Base-by-base conservation (phyloP, 371 early-diverging fungal genomes). In the Nematocida homosporus region DNA sequence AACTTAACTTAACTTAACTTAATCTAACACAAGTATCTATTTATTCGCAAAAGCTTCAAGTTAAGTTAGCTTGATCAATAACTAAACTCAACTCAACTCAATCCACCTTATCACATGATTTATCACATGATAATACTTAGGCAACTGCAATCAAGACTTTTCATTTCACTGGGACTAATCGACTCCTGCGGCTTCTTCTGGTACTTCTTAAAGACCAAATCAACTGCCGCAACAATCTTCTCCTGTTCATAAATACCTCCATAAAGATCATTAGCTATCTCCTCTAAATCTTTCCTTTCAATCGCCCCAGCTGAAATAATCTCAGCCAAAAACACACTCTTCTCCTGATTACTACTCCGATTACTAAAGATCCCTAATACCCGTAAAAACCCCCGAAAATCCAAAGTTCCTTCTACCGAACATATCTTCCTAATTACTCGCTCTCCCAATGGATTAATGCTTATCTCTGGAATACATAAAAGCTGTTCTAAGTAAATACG, bases 391-490 rank as follows among this genome's bases (percentile, higher is more conserved):
- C 75, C 75, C 13, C 54, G 48, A 35, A 72, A 72, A 42, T 72
- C 75, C 0, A 72, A 37, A 16, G 29, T 29, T n/a, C 60, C 60
- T 8, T 48, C 50, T 53, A 61, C 35, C 10, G n/a, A 27, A 42
- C 47, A 60, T 25, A 72, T 44, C 30, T 29, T 51, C 30, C 60
- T 13, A 20, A 63, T n/a, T 0, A 72, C 75, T 61, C 34, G 38
- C 37, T 72, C 75, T 23, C 75, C 75, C 8, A 72, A 16, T 27
- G 75, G 75, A 40, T 72, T 72, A 10, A 72, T 72, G 52, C 75
- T 72, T 72, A 72, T 72, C 50, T 72, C 75, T 16, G 75, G 75
- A 6, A 72, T 72, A 47, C 75, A 72, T 16, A 72, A 50, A 10
- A 72, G 61, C n/a, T 35, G 41, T n/a, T 72, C 61, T 38, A 72